These are phyloP conservation scores for Aspergillus thermomutatus DNA, from an alignment of 2,329 filamentous ascomycete species.

Conservation along the genomic window DNA sequence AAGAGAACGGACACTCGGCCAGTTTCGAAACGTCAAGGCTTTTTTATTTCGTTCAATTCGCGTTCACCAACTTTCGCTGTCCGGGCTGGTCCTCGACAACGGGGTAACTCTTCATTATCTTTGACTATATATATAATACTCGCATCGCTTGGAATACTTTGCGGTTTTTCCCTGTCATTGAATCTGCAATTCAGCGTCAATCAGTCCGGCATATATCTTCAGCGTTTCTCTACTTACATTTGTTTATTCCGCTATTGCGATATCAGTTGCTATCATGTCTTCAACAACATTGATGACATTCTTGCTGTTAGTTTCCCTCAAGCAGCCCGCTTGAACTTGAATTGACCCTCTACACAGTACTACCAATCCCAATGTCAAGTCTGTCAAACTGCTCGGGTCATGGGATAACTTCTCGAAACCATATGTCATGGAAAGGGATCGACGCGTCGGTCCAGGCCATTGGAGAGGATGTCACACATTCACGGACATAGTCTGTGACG, in stretches of 20 bases:
- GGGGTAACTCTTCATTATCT: conserved; percentile 7
- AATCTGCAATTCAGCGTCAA: conserved; percentile 5
- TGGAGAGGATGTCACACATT: conserved; percentile 90
- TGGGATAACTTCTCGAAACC: conserved; percentile 89
- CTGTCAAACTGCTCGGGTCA: conserved; percentile 80
- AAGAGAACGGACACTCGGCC: not conserved
- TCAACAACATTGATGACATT: conserved; percentile 38
- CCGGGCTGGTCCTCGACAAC: conserved; percentile 18
- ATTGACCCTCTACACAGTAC: conserved; percentile 20
- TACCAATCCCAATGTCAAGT: conserved; percentile 43
- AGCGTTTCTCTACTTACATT: not conserved
- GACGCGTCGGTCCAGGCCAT: conserved; percentile 66
- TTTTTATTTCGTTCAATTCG: not conserved
- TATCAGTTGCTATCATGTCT: conserved; percentile 22
- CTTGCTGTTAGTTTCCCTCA: conserved; percentile 27
- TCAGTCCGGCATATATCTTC: not conserved
- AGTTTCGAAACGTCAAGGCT: not conserved
- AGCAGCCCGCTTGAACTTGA: not conserved
- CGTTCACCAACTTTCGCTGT: conserved; percentile 1
- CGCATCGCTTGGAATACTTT: conserved; percentile 1
- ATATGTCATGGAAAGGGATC: conserved; percentile 79
- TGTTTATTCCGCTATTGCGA: not conserved
- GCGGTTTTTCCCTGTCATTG: conserved; percentile 1
- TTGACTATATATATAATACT: conserved; percentile 8
- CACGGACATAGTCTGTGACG: conserved; percentile 79